Evolutionary conservation across 179 eudicot species (phyloP).

Genomic region (Sideroxylon spinosum): DNA sequence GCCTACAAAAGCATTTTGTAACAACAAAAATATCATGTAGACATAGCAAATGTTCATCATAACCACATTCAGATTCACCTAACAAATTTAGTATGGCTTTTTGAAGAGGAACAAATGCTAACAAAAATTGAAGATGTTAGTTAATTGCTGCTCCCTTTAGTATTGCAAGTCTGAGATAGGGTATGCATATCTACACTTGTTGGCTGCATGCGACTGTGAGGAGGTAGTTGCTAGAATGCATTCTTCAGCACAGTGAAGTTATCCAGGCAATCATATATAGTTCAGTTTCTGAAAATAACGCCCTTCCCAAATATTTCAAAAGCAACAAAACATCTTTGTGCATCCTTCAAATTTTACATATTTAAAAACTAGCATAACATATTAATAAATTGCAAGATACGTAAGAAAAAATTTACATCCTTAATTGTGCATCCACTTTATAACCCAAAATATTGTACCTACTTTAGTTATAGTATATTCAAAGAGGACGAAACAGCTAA

Average conservation of each 20-base stretch:
- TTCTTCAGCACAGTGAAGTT: neutral
- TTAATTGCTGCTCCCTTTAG: neutral
- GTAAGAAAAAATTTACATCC: neutral
- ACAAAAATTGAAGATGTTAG: neutral
- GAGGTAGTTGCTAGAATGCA: neutral
- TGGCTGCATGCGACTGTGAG: neutral
- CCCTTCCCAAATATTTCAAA: neutral
- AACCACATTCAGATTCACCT: neutral
- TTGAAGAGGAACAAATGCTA: neutral
- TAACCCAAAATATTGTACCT: neutral
- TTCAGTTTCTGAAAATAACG: neutral
- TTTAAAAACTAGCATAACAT: neutral
- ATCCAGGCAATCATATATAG: neutral
- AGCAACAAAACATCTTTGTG: neutral
- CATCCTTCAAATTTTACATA: neutral
- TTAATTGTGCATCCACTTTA: neutral
- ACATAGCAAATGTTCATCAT: constrained; percentile 1
- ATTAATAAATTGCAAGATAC: neutral
- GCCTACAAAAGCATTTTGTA: constrained; percentile 46
- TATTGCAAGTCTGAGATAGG: neutral
- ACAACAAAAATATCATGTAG: neutral
- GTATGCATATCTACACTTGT: neutral
- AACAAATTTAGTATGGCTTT: neutral
- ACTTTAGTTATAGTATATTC: neutral
- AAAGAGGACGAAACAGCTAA: neutral